Percentiles rank a stretch among this genome's conserved stretches.
Evolutionary conservation across 2,329 filamentous ascomycete genomes (phyloP).

Genomic region (Colletotrichum orbiculare): DNA sequence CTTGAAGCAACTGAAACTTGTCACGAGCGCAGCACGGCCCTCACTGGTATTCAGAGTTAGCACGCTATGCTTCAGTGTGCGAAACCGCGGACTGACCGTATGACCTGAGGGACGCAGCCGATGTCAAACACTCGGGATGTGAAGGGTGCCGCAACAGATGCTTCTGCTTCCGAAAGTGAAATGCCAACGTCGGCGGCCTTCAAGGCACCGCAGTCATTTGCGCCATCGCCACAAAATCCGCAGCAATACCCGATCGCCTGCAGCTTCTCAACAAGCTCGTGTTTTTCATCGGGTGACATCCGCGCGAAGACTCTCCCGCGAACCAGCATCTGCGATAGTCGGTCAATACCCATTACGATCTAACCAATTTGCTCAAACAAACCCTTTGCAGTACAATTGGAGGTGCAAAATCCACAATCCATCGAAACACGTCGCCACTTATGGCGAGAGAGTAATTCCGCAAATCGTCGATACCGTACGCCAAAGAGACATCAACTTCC

Average conservation of each 20-base stretch:
- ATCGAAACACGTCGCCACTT: conserved; percentile 93
- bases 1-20: conserved; percentile 99
- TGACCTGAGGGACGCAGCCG: conserved; percentile 91
- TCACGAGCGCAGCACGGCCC: conserved; percentile 94
- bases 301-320: conserved; percentile 93
- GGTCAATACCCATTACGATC: background rate
- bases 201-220: conserved; percentile 95
- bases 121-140: conserved; percentile 97
- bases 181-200: conserved; percentile 98
- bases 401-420: conserved; percentile 91
- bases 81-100: conserved; percentile 64
- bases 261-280: conserved; percentile 95
- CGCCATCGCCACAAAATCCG: conserved; percentile 96
- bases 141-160: conserved; percentile 97
- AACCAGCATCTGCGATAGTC: conserved; percentile 78
- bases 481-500: conserved; percentile 82
- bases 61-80: background rate
- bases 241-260: conserved; percentile 96
- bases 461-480: conserved; percentile 84
- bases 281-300: conserved; percentile 99
- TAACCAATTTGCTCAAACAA: conserved; percentile 42
- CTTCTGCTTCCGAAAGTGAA: conserved; percentile 95
- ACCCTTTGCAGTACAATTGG: conserved; percentile 80
- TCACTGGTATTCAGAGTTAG: conserved; percentile 64
- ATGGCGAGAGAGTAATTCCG: conserved; percentile 90